These are phyloP conservation scores for Quambalaria eucalypti DNA, from an alignment of 1,284 basidiomycete species.

Conservation along the genomic window DNA sequence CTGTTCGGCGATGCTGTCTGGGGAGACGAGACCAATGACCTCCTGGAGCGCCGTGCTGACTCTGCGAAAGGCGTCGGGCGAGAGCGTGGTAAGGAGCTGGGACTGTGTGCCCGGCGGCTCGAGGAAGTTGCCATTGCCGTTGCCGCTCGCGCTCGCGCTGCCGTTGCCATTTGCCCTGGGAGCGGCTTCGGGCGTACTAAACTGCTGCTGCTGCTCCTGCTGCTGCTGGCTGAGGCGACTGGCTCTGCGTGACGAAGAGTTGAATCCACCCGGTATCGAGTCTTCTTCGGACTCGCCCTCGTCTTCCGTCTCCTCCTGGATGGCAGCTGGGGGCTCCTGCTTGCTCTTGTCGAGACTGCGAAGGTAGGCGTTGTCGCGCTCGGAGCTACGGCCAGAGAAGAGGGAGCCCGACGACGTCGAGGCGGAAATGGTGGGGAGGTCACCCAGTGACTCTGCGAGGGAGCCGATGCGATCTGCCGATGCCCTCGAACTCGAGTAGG, in stretches of 20 bases:
- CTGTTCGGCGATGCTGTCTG: neutral
- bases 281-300: neutral
- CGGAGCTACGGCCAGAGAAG: constrained; percentile 24
- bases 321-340: neutral
- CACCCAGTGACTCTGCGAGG: constrained; percentile 19
- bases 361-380: constrained; percentile 27
- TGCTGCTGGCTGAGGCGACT: neutral
- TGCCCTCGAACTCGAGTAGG: neutral
- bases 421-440: constrained; percentile 1
- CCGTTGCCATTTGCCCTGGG: no score
- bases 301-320: constrained; percentile 8
- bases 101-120: neutral
- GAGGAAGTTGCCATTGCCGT: no score
- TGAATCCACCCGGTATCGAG: constrained; percentile 8
- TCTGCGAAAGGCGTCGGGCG: constrained; percentile 35
- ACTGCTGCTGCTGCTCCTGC: neutral
- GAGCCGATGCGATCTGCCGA: constrained; percentile 3
- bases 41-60: constrained; percentile 39
- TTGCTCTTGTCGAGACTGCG: constrained; percentile 14
- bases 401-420: constrained; percentile 11
- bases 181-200: no score
- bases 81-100: constrained; percentile 4
- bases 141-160: no score
- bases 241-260: neutral
- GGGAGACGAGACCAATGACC: constrained; percentile 30